Conservation (phyloP, 2,329 filamentous ascomycete genomes). For the Triangularia verruculosa region DNA sequence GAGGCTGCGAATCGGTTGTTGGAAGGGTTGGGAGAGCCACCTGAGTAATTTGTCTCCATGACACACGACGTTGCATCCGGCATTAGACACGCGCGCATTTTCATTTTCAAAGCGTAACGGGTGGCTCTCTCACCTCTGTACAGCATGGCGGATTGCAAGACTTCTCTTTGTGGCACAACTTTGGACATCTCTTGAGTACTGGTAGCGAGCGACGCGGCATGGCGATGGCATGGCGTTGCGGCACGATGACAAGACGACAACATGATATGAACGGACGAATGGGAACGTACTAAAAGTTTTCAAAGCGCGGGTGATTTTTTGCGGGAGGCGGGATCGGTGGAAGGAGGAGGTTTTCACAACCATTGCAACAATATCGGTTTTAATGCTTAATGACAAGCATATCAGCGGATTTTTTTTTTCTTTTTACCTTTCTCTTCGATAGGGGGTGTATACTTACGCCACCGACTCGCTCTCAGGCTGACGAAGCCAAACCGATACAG, state of each 20-base stretch:
- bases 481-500: too few species aligned
- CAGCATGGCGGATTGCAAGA: background rate
- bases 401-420: background rate
- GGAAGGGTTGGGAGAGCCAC: slow-evolving; percentile 57
- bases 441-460: background rate
- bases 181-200: background rate
- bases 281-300: background rate
- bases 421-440: background rate
- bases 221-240: background rate
- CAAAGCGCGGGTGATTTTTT: background rate
- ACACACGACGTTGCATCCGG: background rate
- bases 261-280: background rate
- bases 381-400: background rate
- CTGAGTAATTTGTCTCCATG: background rate
- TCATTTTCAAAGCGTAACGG: background rate
- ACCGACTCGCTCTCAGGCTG: too few species aligned
- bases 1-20: slow-evolving; percentile 72
- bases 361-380: background rate
- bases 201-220: background rate
- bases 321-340: background rate
- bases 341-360: background rate
- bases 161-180: background rate
- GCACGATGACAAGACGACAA: background rate
- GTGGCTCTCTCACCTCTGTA: background rate
- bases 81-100: background rate